Evolutionary conservation across 306 rosid species (phyloP), one percentile per base, ranked within the genome.

Genomic region (Glycine soja): DNA sequence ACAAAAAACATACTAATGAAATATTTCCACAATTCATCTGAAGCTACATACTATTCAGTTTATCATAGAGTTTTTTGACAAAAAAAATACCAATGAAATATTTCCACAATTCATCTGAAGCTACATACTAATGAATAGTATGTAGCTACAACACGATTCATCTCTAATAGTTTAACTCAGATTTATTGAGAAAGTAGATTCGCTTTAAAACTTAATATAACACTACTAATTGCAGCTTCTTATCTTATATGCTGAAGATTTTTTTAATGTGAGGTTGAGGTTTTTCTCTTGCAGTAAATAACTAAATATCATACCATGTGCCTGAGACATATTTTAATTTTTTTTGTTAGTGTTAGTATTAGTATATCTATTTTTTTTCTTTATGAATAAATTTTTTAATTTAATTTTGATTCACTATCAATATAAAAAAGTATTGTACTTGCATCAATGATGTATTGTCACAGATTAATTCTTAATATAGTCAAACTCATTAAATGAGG

Each of bases 401-500:
- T 32, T 71, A 30, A 71, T 51, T 71, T 51, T 51, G 10, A 50
- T 72, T 40, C 45, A 72, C 15, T 34, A 32, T 34, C 42, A 50
- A 14, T 32, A 52, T 32, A 30, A 72, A 15, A 13, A n/a, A 2
- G 7, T 8, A 10, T 34, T n/a, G n/a, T 48, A 32, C 40, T 69
- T 69, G 56, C 9, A 2, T 69, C 38, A 14, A 36, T 70, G 45
- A 51, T 47, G 57, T 19, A 18, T 46, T 69, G 38, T 18, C 74
- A 68, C 54, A 68, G n/a, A n/a, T n/a, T 45, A 67, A 67, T 67
- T 42, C 52, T 19, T 70, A 48, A 11, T 18, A 70, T 46, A 46
- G 45, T 48, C 59, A 47, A 70, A 48, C 58, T 70, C 43, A 70
- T 48, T 24, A 69, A 45, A 47, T 24, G 46, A 10, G 57, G 6